A percentile compares a stretch with the other conserved stretches of the same genome.
Evolutionary conservation across 108 stramenopile species (phyloP).

Genomic region (Parietichytrium sp.): DNA sequence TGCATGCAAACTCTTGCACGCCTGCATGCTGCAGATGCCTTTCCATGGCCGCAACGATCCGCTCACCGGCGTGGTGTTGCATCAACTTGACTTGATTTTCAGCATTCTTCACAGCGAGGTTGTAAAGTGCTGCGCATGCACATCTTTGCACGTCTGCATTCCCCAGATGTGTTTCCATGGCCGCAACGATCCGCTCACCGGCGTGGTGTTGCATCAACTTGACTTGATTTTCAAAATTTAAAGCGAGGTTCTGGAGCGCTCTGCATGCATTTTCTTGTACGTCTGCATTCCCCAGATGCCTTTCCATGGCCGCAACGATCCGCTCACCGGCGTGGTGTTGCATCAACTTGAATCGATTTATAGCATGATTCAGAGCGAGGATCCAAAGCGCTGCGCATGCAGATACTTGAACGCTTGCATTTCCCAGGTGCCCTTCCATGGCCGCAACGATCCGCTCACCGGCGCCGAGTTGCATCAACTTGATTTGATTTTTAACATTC

Average conservation of each 20-base stretch:
- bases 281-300: background rate
- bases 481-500: background rate
- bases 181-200: background rate
- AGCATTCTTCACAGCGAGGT: background rate
- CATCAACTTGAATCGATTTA: too few relatives aligned
- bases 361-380: background rate
- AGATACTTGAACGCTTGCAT: background rate
- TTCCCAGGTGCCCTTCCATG: background rate
- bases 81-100: background rate
- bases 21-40: background rate
- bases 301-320: background rate
- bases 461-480: background rate
- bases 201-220: background rate
- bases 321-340: background rate
- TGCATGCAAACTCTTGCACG: background rate
- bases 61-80: background rate
- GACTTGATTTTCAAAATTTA: background rate
- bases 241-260: background rate
- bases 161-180: background rate
- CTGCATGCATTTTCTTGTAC: background rate
- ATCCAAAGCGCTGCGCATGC: background rate
- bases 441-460: background rate
- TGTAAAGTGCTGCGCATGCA: background rate
- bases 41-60: background rate
- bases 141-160: background rate